Percentiles rank a stretch among this genome's conserved stretches.
phyloP scores from a whole-genome alignment of 2,329 filamentous ascomycete genomes.

The Ceratocystis papillata region DNA sequence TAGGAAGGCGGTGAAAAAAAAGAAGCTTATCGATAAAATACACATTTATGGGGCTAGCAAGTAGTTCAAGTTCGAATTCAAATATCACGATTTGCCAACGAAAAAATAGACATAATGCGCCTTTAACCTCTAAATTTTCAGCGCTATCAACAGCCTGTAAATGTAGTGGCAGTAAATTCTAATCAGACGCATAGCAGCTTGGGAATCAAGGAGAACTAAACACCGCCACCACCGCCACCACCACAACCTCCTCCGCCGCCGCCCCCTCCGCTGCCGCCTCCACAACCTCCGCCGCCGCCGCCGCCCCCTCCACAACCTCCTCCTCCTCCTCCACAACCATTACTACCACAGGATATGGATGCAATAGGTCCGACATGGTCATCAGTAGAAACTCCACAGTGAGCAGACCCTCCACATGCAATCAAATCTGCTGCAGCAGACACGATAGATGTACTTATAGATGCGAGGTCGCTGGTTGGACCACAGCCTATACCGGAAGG shows the following conservation, averaged over 20 bases:
- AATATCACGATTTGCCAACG: background rate
- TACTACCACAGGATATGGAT: background rate
- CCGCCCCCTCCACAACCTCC: conserved; percentile 4
- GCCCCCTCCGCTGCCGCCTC: conserved; percentile 9
- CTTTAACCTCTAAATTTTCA: background rate
- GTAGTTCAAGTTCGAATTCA: no score
- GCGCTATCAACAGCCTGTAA: background rate
- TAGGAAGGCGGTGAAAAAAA: conserved; percentile 19
- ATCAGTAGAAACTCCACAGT: no score
- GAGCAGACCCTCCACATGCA: no score
- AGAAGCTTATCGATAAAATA: conserved; percentile 20
- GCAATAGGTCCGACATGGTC: no score
- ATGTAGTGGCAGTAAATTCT: no score
- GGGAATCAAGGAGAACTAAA: no score
- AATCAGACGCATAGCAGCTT: no score
- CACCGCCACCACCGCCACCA: no score
- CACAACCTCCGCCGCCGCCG: conserved; percentile 4
- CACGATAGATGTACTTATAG: no score
- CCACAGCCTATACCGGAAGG: conserved; percentile 25
- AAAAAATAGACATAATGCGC: background rate
- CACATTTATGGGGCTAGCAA: background rate
- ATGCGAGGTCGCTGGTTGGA: background rate
- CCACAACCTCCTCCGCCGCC: background rate
- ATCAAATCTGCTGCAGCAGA: no score
- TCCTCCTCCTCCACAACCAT: conserved; percentile 20